phyloP scores from a whole-genome alignment of 768 basidiomycete genomes.

The Auricularia sp. region DNA sequence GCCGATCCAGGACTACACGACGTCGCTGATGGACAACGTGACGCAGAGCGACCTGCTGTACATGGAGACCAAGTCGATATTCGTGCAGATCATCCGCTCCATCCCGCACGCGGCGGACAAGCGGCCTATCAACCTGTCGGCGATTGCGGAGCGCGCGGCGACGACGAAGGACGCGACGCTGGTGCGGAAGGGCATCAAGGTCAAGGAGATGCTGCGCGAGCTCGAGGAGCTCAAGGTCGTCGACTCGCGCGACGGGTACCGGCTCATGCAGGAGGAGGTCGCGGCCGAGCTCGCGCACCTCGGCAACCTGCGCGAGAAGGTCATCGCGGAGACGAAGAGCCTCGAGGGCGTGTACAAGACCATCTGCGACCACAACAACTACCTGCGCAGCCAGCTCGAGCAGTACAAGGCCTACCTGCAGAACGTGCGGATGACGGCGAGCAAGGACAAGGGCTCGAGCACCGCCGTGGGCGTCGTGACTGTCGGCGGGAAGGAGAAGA shows the following conservation, averaged over 20 bases:
- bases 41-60: conserved; percentile 98
- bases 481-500: conserved; percentile 97
- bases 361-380: conserved; percentile 98
- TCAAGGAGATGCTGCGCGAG: conserved; percentile 97
- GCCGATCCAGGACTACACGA: conserved; percentile 94
- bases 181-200: conserved; percentile 96
- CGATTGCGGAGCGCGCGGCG: conserved; percentile 88
- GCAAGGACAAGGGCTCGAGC: conserved; percentile 79
- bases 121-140: conserved; percentile 79
- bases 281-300: conserved; percentile 90
- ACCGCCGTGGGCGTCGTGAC: conserved; percentile 90
- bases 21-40: conserved; percentile 92
- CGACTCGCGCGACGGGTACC: conserved; percentile 73
- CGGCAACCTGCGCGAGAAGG: conserved; percentile 94
- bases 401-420: conserved; percentile 99
- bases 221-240: conserved; percentile 85
- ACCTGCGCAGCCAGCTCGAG: conserved; percentile 89
- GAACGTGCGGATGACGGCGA: conserved; percentile 86
- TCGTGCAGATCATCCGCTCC: conserved; percentile 94
- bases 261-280: conserved; percentile 96
- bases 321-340: conserved; percentile 81
- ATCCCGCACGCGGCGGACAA: conserved; percentile 77
- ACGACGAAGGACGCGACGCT: conserved; percentile 95
- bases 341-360: conserved; percentile 98
- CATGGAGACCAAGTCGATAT: conserved; percentile 99